Evolutionary conservation across 352 stramenopile species (phyloP), one percentile per base, ranked within the genome.

Genomic region (Aphanomyces invadans): DNA sequence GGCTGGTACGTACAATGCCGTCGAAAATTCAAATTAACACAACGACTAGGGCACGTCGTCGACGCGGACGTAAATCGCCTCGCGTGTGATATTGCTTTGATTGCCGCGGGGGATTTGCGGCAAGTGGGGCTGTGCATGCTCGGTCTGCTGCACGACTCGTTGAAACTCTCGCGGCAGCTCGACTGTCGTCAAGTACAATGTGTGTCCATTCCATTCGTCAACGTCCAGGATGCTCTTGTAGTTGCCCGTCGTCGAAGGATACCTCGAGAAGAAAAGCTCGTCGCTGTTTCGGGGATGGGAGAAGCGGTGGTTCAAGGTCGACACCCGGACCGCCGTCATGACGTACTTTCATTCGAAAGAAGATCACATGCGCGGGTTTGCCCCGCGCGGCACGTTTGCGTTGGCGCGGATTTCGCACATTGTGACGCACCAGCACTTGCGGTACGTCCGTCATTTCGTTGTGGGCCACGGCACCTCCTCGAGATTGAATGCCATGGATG

Each of bases 261-360:
- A 80, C 54, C 62, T 89, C 28, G 81, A 89, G 45, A 87, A 88
- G 70, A 89, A 89, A 67, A 89, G 81, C 57, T 79, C 77, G 55
- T 89, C 81, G 5, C 86, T 89, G 48, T 88, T 87, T 51, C 79
- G 81, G 17, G 81, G 79, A 15, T 89, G 80, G 77, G 81, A 89
- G 62, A 72, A 74, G 52, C 70, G 81, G 28, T 89, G 74, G 70
- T 88, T 89, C 64, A 83, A 77, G 44, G 79, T 88, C 2, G 81
- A 89, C 68, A 63, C 81, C 17, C 83, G 79, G 72, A 87, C 81
- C 23, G 83, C 80, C 42, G 75, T 87, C 15, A 61, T 89, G 11
- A 85, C 77, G 54, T 89, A 89, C 59, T 79, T 86, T 62, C 86
- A 82, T 63, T 87, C 75, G 38, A 75, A 75, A 46, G 79, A 89